Base-by-base conservation (phyloP, 2,329 filamentous ascomycete species). In the Lasiodiplodia hormozganensis region DNA sequence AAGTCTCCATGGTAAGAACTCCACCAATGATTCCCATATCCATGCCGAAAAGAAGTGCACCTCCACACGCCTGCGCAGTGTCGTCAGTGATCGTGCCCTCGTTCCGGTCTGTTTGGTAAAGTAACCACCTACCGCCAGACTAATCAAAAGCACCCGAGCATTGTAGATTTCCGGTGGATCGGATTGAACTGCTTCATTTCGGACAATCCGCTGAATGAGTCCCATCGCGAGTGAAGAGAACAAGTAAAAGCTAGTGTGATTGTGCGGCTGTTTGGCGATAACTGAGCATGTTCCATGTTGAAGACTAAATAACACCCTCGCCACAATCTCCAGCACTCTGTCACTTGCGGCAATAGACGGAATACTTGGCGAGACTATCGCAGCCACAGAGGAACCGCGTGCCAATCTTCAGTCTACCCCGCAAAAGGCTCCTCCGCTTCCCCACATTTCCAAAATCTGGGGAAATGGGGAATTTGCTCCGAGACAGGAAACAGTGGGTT, bases 1-100 rank as follows among this genome's bases (percentile, higher is more conserved):
- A 90, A 8, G 83, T 81, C 18, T 82, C 79, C 80, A 91, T 84
- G 56, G 85, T 87, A 36, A 91, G 80, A 54, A 92, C 87, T 72
- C 89, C 89, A 40, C 89, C 88, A 3, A 57, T 57, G 2, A 57
- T 51, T 4, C 49, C 49, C 49, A 51, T 51, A 1, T 51, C 49
- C n/a, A 51, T 51, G 23, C 49, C 49, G 8, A 51, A 51, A 21
- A n/a, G 49, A 7, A 51, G 49, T 51, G 49, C 49, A 23, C 49
- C 49, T 21, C 49, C 49, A 23, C n/a, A 51, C 10, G 49, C 49
- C 49, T 51, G 2, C 10, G 8, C 4, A 51, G 31, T n/a, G n/a
- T 3, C 25, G 10, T n/a, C n/a, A 21, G n/a, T 51, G 18, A 11
- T 51, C 49, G n/a, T 11, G 8, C 23, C 49, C 8, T 11, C 16